phyloP scores from a whole-genome alignment of 163 green algal species.

The Volvox carteri region DNA sequence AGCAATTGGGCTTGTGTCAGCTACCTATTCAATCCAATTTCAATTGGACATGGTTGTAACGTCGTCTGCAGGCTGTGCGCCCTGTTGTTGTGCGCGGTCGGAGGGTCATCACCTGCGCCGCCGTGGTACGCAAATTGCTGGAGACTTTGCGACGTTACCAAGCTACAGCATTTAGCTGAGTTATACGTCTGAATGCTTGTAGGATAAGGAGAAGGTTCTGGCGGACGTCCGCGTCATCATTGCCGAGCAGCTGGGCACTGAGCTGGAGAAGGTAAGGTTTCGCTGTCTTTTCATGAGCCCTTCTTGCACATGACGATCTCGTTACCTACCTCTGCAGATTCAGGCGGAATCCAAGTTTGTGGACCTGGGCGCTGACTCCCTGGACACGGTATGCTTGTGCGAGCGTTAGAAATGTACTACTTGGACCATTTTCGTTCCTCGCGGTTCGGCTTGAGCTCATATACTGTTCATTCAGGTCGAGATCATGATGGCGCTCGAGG shows the following conservation, averaged over 20 bases:
- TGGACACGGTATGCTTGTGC: slow-evolving; percentile 92
- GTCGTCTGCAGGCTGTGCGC: slow-evolving; percentile 37
- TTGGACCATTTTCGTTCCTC: neutral
- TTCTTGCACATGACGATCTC: neutral
- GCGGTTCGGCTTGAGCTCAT: neutral
- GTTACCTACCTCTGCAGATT: slow-evolving; percentile 68
- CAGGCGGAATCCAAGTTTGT: slow-evolving; percentile 94
- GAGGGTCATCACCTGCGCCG: slow-evolving; percentile 70
- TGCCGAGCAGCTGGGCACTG: slow-evolving; percentile 93
- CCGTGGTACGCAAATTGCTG: slow-evolving; percentile 67
- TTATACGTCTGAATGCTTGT: slow-evolving; percentile 1
- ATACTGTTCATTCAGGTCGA: slow-evolving; percentile 84
- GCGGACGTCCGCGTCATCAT: slow-evolving; percentile 93
- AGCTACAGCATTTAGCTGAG: too few species aligned
- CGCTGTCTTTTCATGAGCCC: neutral
- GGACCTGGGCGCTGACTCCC: slow-evolving; percentile 97
- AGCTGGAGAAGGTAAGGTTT: slow-evolving; percentile 87
- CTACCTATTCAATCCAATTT: too few species aligned
- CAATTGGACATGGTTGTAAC: neutral
- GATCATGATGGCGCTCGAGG: slow-evolving; percentile 99
- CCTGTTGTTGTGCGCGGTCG: slow-evolving; percentile 68
- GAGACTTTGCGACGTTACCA: too few species aligned
- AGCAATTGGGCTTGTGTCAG: too few species aligned
- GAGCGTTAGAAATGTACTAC: slow-evolving; percentile 4
- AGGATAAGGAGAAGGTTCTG: slow-evolving; percentile 89